Conservation (phyloP, 108 stramenopile species). For the Discostella stelligeroides region DNA sequence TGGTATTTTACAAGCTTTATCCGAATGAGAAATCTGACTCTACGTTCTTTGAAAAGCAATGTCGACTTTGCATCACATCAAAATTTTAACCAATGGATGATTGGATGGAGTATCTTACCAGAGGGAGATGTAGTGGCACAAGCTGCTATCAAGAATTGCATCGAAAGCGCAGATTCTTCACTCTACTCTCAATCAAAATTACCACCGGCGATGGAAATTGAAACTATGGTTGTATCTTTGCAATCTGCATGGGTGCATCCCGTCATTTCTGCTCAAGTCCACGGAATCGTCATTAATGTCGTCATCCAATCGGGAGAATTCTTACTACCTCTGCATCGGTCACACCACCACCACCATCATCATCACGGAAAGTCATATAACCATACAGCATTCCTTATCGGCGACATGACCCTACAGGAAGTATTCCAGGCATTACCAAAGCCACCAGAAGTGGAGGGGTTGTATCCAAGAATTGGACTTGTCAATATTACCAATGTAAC, state of each 20-base stretch:
- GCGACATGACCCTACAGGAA: constrained; percentile 43
- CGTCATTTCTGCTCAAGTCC: constrained; percentile 23
- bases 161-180: not conserved
- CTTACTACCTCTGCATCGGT: not conserved
- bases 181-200: not conserved
- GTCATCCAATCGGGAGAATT: constrained; percentile 32
- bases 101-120: too few relatives aligned
- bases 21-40: constrained; percentile 10
- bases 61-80: not conserved
- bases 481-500: constrained; percentile 42
- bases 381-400: constrained; percentile 14
- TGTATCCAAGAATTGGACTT: constrained; percentile 45
- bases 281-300: constrained; percentile 22
- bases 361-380: not conserved
- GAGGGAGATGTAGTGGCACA: too few relatives aligned
- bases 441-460: constrained; percentile 38
- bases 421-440: constrained; percentile 30
- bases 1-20: constrained; percentile 28
- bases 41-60: constrained; percentile 11
- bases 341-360: too few relatives aligned
- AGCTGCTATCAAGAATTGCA: not conserved
- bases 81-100: not conserved
- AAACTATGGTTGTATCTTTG: constrained; percentile 24
- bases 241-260: constrained; percentile 32
- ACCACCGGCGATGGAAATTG: constrained; percentile 27